Base-by-base conservation (phyloP, 164 flowering plant genomes). In the Tetracentron sinense region DNA sequence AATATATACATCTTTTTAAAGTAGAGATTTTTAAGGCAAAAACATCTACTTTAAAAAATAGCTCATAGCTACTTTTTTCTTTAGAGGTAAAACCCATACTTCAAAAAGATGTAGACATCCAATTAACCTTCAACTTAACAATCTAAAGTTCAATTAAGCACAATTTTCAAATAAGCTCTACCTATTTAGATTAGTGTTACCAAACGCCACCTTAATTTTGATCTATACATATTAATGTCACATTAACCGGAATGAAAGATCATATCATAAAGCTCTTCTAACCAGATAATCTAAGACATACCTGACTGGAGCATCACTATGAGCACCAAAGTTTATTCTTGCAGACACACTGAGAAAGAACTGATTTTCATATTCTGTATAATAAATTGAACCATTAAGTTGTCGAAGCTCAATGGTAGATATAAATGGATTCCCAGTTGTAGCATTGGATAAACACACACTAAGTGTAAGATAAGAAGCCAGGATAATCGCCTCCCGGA, bases 321-420 rank as follows among this genome's bases (percentile, higher is more conserved):
- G 85, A 19, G 90, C 86, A 58, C 93, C 93, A 70, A 87, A 87
- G 69, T 87, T 87, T 30, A 87, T 83, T 68, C 93, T 77, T 20
- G 93, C 93, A 51, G 93, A 83, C 46, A 85, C 84, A 62, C 88
- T 77, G n/a, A 87, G 83, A 67, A 65, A 87, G 64, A 66, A 85
- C 61, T 77, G 76, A 26, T 78, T 72, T 69, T 87, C 93, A 75
- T 53, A 80, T 2, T 71, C 69, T 20, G 89, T 85, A 35, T 65
- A 63, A 58, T 87, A 87, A 19, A 81, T 56, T n/a, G 93, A 85
- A 54, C 88, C 93, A 66, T 83, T 87, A 72, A 87, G 85, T 54
- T 79, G 88, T 2, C 99, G 85, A 64, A 95, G 96, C 86, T 92
- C 99, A 58, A 95, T 89, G 21, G 99, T 90, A 55, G 99, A 95